phyloP scores from a whole-genome alignment of 2,329 filamentous ascomycete genomes.

The Diaporthe vexans region DNA sequence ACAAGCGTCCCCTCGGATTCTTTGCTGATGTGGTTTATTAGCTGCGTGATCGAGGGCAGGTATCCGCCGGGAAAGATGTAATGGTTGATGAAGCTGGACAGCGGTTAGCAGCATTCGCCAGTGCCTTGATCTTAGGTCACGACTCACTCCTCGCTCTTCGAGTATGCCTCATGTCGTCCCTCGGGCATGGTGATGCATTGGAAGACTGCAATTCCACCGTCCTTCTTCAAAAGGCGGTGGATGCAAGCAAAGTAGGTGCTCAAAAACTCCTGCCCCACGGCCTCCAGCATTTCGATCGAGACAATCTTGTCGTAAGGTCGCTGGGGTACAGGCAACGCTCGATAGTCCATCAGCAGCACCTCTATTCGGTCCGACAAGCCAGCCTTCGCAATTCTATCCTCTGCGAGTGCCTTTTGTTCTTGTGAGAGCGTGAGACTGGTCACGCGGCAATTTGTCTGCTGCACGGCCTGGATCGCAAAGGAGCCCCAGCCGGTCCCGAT shows the following conservation, averaged over 20 bases:
- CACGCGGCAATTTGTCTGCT: conserved; percentile 75
- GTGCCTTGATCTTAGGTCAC: background rate
- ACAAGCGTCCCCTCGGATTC: conserved; percentile 74
- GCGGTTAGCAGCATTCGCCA: conserved; percentile 36
- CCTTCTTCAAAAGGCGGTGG: conserved; percentile 73
- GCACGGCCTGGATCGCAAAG: conserved; percentile 78
- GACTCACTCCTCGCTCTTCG: conserved; percentile 72
- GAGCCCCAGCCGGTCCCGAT: conserved; percentile 84
- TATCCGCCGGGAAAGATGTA: conserved; percentile 87
- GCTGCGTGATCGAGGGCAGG: conserved; percentile 69
- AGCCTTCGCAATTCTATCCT: conserved; percentile 72
- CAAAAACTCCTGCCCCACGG: conserved; percentile 77
- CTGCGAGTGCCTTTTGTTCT: conserved; percentile 78
- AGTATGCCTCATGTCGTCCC: conserved; percentile 74
- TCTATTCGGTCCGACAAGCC: conserved; percentile 72
- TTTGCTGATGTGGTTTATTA: conserved; percentile 70
- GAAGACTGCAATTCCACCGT: conserved; percentile 77
- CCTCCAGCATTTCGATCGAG: conserved; percentile 84
- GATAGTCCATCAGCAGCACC: conserved; percentile 79
- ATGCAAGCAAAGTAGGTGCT: conserved; percentile 77
- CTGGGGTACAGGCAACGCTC: conserved; percentile 68
- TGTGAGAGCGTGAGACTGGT: conserved; percentile 77
- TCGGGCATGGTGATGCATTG: conserved; percentile 86
- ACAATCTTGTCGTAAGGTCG: conserved; percentile 77
- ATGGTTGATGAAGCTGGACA: conserved; percentile 74